Percentiles rank a stretch among this genome's conserved stretches.
Evolutionary conservation across 768 basidiomycete species (phyloP).

Genomic region (Gloeostereum incarnatum): DNA sequence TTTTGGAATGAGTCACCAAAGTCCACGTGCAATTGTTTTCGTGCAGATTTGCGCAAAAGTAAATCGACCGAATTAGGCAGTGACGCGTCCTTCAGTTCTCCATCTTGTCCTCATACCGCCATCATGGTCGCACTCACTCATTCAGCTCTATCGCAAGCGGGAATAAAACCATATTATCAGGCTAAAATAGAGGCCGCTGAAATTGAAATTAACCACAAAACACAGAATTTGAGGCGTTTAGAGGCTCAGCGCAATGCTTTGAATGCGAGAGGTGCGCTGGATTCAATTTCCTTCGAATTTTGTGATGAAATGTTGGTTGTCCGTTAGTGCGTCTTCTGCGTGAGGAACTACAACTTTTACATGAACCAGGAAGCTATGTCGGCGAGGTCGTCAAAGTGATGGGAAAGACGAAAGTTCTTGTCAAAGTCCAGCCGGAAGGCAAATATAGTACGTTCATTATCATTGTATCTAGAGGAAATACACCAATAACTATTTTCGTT

Average conservation of each 20-base stretch:
- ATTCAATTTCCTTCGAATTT: slow-evolving; percentile 1
- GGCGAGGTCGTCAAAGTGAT: slow-evolving; percentile 98
- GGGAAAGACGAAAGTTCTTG: slow-evolving; percentile 98
- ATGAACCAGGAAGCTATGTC: slow-evolving; percentile 95
- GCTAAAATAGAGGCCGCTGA: slow-evolving; percentile 94
- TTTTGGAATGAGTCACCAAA: no score
- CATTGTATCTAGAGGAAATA: background rate
- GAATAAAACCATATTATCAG: slow-evolving; percentile 87
- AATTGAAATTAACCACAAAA: slow-evolving; percentile 89
- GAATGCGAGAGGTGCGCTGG: slow-evolving; percentile 76
- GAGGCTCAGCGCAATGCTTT: slow-evolving; percentile 97
- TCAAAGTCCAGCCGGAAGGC: slow-evolving; percentile 97
- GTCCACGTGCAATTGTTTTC: no score
- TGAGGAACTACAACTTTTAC: slow-evolving; percentile 87
- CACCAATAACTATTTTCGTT: background rate
- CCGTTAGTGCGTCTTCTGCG: slow-evolving; percentile 72
- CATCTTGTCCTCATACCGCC: no score
- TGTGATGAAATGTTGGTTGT: background rate
- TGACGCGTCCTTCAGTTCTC: no score
- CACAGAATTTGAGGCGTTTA: slow-evolving; percentile 88
- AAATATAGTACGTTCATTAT: slow-evolving; percentile 78
- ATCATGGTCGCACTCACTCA: no score
- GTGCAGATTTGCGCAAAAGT: no score
- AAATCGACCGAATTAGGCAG: no score
- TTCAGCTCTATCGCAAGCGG: no score